Evolutionary conservation across 495 filamentous ascomycete species (phyloP), one percentile per base, ranked within the genome.

Genomic region (Penicillium malachiteum): DNA sequence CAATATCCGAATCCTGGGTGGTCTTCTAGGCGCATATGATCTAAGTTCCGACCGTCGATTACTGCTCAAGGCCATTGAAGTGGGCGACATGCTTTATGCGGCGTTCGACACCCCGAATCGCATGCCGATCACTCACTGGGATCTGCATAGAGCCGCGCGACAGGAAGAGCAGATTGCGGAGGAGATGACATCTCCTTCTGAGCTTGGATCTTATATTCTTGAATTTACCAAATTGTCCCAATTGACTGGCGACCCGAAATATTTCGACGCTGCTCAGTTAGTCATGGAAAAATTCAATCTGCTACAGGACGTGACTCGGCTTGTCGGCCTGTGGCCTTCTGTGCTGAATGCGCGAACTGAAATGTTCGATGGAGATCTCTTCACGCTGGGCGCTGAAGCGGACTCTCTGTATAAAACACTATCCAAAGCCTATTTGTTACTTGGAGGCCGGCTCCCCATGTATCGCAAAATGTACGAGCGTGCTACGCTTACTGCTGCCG

Each of bases 211-310:
- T 7, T 76, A 94, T 37, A 81, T 84, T 32, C 78, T 97, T 68
- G 92, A 97, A 67, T 96, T 96, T 64, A 96, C 90, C 2, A 81
- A 92, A 5, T 80, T 97, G 13, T 86, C 92, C 1, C 92, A 96
- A 70, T 74, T 96, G 32, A 96, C 92, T 0, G 81, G 85, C 21
- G 80, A 96, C 48, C 69, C 83, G 7, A 89, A 84, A 59, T 97
- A 93, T 69, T 96, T 90, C 57, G 92, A 97, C 71, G 92, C 93
- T 3, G 77, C 95, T 37, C 86, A 90, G 48, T 82, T 90, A 30
- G 88, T 97, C 62, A 90, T 88, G 17, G 71, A 94, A 59, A 82
- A 81, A 8, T 78, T 97, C 13, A 84, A 90, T 40, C 81, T 82
- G 34, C 82, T 80, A 57, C 91, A 96, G 70, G 58, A 63, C 14